A percentile compares a stretch with the other conserved stretches of the same genome.
These are phyloP conservation scores for Penicillium sp. DNA, from an alignment of 2,329 filamentous ascomycete genomes.

Conservation along the genomic window DNA sequence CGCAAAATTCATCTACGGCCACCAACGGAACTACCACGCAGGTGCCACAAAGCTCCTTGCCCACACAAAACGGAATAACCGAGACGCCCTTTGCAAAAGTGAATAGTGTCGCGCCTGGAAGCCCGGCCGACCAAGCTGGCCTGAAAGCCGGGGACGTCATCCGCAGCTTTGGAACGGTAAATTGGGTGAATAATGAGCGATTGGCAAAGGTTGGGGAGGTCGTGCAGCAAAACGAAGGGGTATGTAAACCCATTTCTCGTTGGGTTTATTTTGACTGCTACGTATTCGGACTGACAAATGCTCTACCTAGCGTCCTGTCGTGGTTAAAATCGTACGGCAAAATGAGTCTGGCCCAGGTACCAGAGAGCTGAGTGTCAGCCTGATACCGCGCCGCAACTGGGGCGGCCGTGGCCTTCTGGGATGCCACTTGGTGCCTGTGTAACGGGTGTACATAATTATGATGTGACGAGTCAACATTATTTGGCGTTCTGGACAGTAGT, in stretches of 20 bases:
- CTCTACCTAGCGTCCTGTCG: constrained; percentile 59
- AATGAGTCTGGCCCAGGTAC: constrained; percentile 41
- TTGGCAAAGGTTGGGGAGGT: constrained; percentile 82
- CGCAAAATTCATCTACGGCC: constrained; percentile 36
- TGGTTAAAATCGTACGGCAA: constrained; percentile 62
- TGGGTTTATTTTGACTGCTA: not conserved
- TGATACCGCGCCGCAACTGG: constrained; percentile 79
- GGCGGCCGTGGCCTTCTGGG: constrained; percentile 85
- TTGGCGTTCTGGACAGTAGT: not conserved
- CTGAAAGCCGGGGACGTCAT: constrained; percentile 77
- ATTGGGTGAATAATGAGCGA: constrained; percentile 79
- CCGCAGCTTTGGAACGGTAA: constrained; percentile 78
- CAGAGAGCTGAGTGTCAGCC: constrained; percentile 61
- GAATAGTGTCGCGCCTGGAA: constrained; percentile 71
- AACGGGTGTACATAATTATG: constrained; percentile 24
- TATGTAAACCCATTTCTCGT: constrained; percentile 58
- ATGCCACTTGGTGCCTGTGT: constrained; percentile 82
- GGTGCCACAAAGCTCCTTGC: constrained; percentile 9
- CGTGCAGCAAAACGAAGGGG: constrained; percentile 84
- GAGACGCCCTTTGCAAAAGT: constrained; percentile 80
- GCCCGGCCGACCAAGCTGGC: constrained; percentile 79
- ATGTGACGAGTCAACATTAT: not conserved
- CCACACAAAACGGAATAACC: constrained; percentile 30
- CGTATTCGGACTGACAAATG: constrained; percentile 3
- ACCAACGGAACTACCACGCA: constrained; percentile 10